Evolutionary conservation across 176 grass and related monocot genomes (phyloP).

Genomic region (Cocos nucifera): DNA sequence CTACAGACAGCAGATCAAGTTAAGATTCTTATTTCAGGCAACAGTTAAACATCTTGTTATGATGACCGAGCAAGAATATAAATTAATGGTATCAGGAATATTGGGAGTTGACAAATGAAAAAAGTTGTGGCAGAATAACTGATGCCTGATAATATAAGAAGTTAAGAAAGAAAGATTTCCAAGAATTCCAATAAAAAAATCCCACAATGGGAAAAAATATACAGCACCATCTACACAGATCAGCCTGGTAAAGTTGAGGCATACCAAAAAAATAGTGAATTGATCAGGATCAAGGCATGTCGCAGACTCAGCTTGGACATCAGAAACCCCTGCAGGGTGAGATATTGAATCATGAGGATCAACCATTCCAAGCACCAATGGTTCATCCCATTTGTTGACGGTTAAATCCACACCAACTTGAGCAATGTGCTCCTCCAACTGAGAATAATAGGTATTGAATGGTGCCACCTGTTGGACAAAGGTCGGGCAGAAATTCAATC

Average conservation of each 20-base stretch:
- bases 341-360: slow-evolving; percentile 92
- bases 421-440: slow-evolving; percentile 56
- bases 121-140: too few species aligned
- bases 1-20: too few species aligned
- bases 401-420: slow-evolving; percentile 69
- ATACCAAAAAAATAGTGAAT: slow-evolving; percentile 91
- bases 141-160: too few species aligned
- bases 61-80: too few species aligned
- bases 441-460: slow-evolving; percentile 91
- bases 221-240: too few species aligned
- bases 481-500: slow-evolving; percentile 8
- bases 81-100: too few species aligned
- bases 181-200: too few species aligned
- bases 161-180: too few species aligned
- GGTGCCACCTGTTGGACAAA: slow-evolving; percentile 71
- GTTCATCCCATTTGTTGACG: slow-evolving; percentile 89
- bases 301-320: slow-evolving; percentile 84
- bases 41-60: too few species aligned
- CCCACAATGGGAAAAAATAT: too few species aligned
- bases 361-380: slow-evolving; percentile 79
- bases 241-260: slow-evolving; percentile 7
- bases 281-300: slow-evolving; percentile 77
- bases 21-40: too few species aligned
- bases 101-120: too few species aligned
- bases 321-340: slow-evolving; percentile 81